Percentiles rank a stretch among this genome's conserved stretches.
Evolutionary conservation across 176 grass and related monocot species (phyloP).

Genomic region (Aegilops longissima): DNA sequence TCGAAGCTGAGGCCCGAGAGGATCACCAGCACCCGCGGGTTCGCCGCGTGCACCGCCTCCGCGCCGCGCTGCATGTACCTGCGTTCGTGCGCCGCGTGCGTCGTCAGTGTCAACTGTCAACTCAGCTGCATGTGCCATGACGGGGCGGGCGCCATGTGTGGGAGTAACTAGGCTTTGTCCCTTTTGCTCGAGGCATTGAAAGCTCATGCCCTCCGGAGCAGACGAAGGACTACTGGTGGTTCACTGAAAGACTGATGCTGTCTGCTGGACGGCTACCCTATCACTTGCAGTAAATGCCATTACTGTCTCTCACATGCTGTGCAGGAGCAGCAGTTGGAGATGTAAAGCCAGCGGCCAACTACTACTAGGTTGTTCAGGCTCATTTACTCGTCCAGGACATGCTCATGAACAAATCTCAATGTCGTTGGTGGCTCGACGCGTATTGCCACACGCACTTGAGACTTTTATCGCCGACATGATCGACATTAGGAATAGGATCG

Average conservation of each 20-base stretch:
- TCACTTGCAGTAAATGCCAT: neutral
- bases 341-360: conserved; percentile 31
- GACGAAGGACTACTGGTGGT: neutral
- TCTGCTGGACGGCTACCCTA: neutral
- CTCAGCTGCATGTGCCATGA: neutral
- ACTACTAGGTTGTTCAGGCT: neutral
- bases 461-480: too few species aligned
- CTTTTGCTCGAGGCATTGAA: neutral
- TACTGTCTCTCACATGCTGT: conserved; percentile 39
- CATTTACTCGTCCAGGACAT: conserved; percentile 33
- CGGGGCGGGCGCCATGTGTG: neutral
- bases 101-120: neutral
- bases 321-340: conserved; percentile 10
- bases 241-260: neutral
- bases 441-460: neutral
- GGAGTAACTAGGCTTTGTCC: neutral
- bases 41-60: conserved; percentile 74
- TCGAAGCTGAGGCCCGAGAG: conserved; percentile 76
- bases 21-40: conserved; percentile 68
- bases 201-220: neutral
- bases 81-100: neutral
- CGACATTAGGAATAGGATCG: neutral
- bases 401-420: neutral
- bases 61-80: conserved; percentile 92
- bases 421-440: neutral